Percentiles rank a stretch among this genome's conserved stretches.
Conservation (phyloP, 441 rosid species). For the Metrosideros polymorpha region DNA sequence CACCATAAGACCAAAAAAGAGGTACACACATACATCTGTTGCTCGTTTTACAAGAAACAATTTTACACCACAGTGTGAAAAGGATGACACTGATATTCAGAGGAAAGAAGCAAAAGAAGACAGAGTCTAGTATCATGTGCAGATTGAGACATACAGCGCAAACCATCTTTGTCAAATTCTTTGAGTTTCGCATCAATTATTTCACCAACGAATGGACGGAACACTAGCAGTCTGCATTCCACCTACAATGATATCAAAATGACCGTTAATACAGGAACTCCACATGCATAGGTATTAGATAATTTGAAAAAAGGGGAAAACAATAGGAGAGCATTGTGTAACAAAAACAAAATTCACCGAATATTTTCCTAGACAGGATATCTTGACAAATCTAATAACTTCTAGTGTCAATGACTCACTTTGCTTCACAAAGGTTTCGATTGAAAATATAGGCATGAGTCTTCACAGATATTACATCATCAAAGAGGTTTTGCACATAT, state of each 20-base stretch:
- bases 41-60: not conserved
- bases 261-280: not conserved
- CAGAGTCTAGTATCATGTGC: not conserved
- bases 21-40: not conserved
- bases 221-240: conserved; percentile 51
- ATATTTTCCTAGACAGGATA: not conserved
- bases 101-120: not conserved
- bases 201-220: conserved; percentile 82
- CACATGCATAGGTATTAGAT: not conserved
- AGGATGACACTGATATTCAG: not conserved
- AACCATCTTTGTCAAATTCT: conserved; percentile 48
- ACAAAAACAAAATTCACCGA: not conserved
- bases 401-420: not conserved
- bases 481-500: not conserved
- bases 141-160: conserved; percentile 46
- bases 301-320: not conserved
- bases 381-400: not conserved
- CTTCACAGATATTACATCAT: not conserved
- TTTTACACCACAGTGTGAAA: not conserved
- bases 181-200: conserved; percentile 56
- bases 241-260: conserved; percentile 31
- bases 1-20: not conserved
- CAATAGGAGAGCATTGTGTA: not conserved
- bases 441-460: not conserved
- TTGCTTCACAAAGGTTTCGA: not conserved